A percentile compares a stretch with the other conserved stretches of the same genome.
Conservation (phyloP, 768 basidiomycete species). For the Hirschioporus abietinus region DNA sequence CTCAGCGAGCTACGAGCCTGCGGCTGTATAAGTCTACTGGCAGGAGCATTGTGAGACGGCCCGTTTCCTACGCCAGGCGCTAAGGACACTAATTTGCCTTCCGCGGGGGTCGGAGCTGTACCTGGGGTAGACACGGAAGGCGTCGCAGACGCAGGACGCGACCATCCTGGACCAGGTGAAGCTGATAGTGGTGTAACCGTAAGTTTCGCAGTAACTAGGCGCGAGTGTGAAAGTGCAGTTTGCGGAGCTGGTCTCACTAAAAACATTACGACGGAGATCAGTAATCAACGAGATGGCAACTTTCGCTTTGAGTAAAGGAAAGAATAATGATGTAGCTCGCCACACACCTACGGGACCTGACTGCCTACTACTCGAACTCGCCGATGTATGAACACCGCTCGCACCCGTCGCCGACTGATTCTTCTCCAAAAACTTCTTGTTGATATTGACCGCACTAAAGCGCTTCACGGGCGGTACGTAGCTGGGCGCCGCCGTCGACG, state of each 20-base stretch:
- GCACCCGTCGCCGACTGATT: constrained; percentile 56
- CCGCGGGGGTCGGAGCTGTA: constrained; percentile 36
- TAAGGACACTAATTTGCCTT: constrained; percentile 26
- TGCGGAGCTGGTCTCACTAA: constrained; percentile 56
- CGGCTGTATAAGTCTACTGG: constrained; percentile 62
- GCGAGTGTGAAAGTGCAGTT: constrained; percentile 58
- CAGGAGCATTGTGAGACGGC: constrained; percentile 49
- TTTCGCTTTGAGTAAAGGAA: constrained; percentile 2
- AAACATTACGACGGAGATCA: constrained; percentile 16
- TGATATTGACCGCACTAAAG: constrained; percentile 87
- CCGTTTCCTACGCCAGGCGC: constrained; percentile 25
- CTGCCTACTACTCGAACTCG: constrained; percentile 42
- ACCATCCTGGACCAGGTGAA: constrained; percentile 65
- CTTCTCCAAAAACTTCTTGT: constrained; percentile 96
- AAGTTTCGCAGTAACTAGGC: constrained; percentile 82
- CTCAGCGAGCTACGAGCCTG: constrained; percentile 39
- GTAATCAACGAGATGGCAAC: constrained; percentile 11
- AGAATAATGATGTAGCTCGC: constrained; percentile 3
- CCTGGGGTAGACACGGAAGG: constrained; percentile 52
- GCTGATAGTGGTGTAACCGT: constrained; percentile 61
- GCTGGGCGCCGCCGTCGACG: neutral
- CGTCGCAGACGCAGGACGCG: constrained; percentile 68
- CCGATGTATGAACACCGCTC: constrained; percentile 30
- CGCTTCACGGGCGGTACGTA: constrained; percentile 63
- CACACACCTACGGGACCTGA: constrained; percentile 24